Conservation (phyloP, 2,329 filamentous ascomycete species). For the Claviceps fusiformis region DNA sequence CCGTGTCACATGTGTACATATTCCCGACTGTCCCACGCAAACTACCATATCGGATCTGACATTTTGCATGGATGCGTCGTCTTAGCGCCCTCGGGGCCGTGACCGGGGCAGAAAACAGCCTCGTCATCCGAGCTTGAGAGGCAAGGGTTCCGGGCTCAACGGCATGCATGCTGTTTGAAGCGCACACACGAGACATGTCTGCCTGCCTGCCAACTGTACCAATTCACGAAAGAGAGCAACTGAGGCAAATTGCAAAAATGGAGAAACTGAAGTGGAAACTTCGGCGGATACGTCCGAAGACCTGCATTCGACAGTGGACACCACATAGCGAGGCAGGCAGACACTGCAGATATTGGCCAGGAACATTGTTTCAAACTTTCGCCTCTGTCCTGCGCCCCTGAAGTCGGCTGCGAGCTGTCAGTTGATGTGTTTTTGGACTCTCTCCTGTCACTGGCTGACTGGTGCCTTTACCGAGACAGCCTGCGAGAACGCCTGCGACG, state of each 20-base stretch:
- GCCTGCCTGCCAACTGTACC: background rate
- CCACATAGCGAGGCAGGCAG: background rate
- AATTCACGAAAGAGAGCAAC: background rate
- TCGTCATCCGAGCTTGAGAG: background rate
- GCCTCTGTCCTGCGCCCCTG: background rate
- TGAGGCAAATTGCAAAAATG: background rate
- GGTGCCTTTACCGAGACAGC: background rate
- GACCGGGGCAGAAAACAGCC: background rate
- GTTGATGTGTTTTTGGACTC: background rate
- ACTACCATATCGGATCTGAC: background rate
- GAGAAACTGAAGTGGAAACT: background rate
- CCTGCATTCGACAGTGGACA: background rate
- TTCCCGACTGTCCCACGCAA: background rate
- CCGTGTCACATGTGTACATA: background rate
- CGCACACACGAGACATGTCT: background rate
- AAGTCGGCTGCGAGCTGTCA: background rate
- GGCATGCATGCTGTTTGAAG: background rate
- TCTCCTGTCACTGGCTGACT: background rate
- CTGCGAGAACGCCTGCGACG: background rate
- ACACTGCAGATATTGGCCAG: background rate
- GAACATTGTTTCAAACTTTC: background rate
- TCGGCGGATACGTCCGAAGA: background rate
- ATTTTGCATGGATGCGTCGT: background rate
- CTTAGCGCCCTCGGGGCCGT: background rate
- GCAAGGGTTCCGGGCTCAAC: background rate